A percentile compares a stretch with the other conserved stretches of the same genome.
phyloP scores from a whole-genome alignment of 2,329 filamentous ascomycete genomes.

The Penicillium sp. region DNA sequence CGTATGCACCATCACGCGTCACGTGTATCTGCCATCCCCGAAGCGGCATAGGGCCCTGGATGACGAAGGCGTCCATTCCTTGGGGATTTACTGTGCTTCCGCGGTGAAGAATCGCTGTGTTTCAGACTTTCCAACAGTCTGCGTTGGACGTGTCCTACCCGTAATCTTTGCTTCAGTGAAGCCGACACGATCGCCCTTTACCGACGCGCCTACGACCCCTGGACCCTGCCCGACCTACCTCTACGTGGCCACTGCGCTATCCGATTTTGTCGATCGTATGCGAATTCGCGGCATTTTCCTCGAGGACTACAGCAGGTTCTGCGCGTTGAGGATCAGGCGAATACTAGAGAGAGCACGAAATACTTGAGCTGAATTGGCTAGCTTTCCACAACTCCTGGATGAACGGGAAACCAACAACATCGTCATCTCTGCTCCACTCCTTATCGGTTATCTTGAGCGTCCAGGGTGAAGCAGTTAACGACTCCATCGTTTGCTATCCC shows the following conservation, averaged over 20 bases:
- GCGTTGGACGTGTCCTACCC: conserved; percentile 1
- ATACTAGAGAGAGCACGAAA: background rate
- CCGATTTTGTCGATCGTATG: conserved; percentile 9
- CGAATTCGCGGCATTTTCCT: background rate
- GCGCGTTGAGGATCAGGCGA: background rate
- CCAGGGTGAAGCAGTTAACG: conserved; percentile 9
- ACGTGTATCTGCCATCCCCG: conserved; percentile 13
- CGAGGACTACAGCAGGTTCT: background rate
- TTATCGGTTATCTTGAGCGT: conserved; percentile 12
- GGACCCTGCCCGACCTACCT: background rate
- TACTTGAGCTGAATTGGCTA: background rate
- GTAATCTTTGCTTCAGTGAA: background rate
- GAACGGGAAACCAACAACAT: conserved; percentile 4
- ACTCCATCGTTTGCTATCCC: conserved; percentile 12
- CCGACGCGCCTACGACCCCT: background rate
- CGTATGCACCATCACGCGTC: conserved; percentile 4
- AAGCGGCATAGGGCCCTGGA: conserved; percentile 12
- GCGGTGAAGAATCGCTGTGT: background rate
- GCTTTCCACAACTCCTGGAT: conserved; percentile 1
- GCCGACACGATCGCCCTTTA: background rate
- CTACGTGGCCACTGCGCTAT: conserved; percentile 16
- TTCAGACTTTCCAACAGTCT: background rate
- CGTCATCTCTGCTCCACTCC: conserved; percentile 1
- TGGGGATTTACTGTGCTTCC: conserved; percentile 8
- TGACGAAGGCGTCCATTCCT: conserved; percentile 25